Percentiles rank a stretch among this genome's conserved stretches.
These are phyloP conservation scores for Pseudogymnoascus sp. DNA, from an alignment of 2,329 filamentous ascomycete species.

Conservation along the genomic window DNA sequence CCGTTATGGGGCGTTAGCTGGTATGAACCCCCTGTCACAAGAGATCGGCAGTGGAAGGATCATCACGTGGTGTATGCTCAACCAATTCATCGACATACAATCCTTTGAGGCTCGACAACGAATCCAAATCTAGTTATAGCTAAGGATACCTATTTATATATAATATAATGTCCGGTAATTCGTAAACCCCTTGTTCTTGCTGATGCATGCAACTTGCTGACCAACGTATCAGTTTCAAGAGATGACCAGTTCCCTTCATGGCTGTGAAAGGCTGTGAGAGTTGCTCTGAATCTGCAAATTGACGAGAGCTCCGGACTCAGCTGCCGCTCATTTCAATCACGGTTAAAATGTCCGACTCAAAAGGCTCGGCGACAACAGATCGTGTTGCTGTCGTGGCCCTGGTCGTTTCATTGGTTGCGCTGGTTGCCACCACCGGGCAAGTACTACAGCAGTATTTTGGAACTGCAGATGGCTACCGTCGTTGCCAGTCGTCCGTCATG, in stretches of 20 bases:
- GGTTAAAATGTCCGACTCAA: not conserved
- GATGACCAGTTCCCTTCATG: not conserved
- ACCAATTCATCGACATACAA: not conserved
- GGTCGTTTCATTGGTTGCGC: slow-evolving; percentile 28
- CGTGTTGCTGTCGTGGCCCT: slow-evolving; percentile 25
- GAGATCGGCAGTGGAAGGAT: not conserved
- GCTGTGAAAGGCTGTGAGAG: not conserved
- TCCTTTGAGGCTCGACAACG: not conserved
- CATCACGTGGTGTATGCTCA: not conserved
- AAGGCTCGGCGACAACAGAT: not conserved
- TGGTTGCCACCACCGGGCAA: slow-evolving; percentile 26
- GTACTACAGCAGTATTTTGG: slow-evolving; percentile 32
- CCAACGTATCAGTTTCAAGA: not conserved
- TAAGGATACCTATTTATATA: not conserved
- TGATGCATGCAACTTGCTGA: not conserved
- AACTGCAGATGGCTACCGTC: slow-evolving; percentile 31
- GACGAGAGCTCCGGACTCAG: not conserved
- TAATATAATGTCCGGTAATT: not conserved
- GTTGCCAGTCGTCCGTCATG: slow-evolving; percentile 30
- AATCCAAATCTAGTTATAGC: not conserved
- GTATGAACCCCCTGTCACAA: not conserved
- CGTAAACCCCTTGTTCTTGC: not conserved
- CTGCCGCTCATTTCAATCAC: not conserved
- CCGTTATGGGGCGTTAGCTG: not conserved
- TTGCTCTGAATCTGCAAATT: not conserved